Percentiles rank a stretch among this genome's conserved stretches.
Evolutionary conservation across 2,329 filamentous ascomycete genomes (phyloP).

Genomic region (Emergomyces pasteurianus): DNA sequence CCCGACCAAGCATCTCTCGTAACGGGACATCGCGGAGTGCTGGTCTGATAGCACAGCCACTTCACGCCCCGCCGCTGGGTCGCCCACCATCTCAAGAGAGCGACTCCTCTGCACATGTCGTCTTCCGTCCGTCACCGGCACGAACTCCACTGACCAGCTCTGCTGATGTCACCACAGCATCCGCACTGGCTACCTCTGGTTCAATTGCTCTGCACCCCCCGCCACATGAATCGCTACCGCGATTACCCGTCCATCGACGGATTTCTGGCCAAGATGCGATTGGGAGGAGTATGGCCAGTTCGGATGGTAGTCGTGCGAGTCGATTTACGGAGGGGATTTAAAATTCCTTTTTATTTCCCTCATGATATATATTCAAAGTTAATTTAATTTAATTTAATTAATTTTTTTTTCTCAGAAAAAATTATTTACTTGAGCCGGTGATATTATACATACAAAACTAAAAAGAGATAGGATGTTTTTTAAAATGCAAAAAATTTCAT

Average conservation of each 20-base stretch:
- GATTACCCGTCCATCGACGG: slow-evolving; percentile 10
- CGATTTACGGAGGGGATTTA: slow-evolving; percentile 29
- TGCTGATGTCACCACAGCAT: slow-evolving; percentile 16
- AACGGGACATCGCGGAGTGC: neutral
- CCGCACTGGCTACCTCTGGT: slow-evolving; percentile 16
- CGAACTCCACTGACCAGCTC: slow-evolving; percentile 31
- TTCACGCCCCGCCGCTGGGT: slow-evolving; percentile 9
- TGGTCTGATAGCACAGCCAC: neutral
- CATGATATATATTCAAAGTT: neutral
- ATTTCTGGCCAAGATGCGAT: slow-evolving; percentile 25
- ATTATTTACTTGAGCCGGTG: neutral
- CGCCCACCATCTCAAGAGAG: slow-evolving; percentile 11
- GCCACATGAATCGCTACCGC: slow-evolving; percentile 4
- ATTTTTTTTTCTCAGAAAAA: no score
- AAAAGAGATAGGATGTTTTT: neutral
- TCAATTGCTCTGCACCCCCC: slow-evolving; percentile 17
- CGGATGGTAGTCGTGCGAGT: slow-evolving; percentile 35
- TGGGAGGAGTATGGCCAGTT: slow-evolving; percentile 30
- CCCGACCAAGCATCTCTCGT: slow-evolving; percentile 7
- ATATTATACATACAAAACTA: neutral
- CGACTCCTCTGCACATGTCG: slow-evolving; percentile 18
- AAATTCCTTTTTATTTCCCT: neutral
- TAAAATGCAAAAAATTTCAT: neutral
- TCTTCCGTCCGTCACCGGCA: slow-evolving; percentile 33
- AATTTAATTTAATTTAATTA: neutral